Evolutionary conservation across 192 early-diverging fungal species (phyloP), one percentile per base, ranked within the genome.

Genomic region (Tieghemiomyces parasiticus): DNA sequence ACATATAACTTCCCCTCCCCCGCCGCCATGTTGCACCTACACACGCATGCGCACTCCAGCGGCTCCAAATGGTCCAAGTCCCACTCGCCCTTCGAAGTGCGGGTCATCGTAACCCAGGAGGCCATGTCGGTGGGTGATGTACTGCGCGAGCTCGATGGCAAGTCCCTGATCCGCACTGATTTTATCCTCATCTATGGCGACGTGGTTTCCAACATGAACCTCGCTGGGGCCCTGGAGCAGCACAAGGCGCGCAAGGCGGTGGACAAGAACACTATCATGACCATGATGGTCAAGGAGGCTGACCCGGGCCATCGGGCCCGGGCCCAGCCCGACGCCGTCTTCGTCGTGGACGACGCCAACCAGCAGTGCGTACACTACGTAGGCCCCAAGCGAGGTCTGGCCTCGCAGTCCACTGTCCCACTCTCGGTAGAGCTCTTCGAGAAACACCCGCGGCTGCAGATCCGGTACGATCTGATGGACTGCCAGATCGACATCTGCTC

Each of bases 391-490:
- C 60, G 69, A 22, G 67, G 81, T 38, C 65, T 85, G 58, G 73
- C 67, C 20, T 72, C 87, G 45, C 63, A 80, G 60, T 67, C 16
- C 24, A 35, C 31, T 29, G 32, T 56, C 1, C 54, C 54, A 16
- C 32, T 56, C 20, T 56, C 54, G 31, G 54, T 79, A 53, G 80
- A 85, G 24, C 61, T 83, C 6, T 78, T 83, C 51, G 70, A 77
- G 48, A 77, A 76, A n/a, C 76, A 76, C 54, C 70, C 79, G 3
- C 81, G 90, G 50, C 67, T 97, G 22, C 76, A 87, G 64, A 66
- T 93, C 59, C 80, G 88, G n/a, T 90, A 87, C 60, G 92, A 98
- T 67, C 71, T 98, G 47, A 85, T 94, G 44, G 95, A 99, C 73
- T 88, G 86, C 65, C 85, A 84, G 24, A 76, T 99, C 49, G 91